Evolutionary conservation across 1,284 basidiomycete genomes (phyloP).

Genomic region (Papiliotrema laurentii): DNA sequence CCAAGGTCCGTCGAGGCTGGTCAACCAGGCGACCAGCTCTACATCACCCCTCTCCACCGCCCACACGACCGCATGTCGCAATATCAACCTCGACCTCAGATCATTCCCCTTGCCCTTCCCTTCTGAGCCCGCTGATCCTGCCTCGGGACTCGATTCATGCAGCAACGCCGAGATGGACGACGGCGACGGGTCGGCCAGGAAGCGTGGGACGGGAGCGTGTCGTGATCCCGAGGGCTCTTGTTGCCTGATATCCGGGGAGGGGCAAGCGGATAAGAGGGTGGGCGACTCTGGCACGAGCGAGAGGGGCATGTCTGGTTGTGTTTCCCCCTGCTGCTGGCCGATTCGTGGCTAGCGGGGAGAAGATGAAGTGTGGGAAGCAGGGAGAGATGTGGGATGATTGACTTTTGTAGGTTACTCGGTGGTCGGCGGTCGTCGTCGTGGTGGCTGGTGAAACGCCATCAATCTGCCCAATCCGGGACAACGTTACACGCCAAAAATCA

Average conservation of each 20-base stretch:
- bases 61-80: conserved; percentile 35
- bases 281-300: conserved; percentile 6
- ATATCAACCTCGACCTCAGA: conserved; percentile 18
- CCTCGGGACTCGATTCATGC: conserved; percentile 1
- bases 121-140: too few relatives aligned
- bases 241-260: neutral
- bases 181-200: conserved; percentile 10
- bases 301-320: neutral
- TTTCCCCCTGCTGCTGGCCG: too few relatives aligned
- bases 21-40: conserved; percentile 35
- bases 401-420: too few relatives aligned
- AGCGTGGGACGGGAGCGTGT: neutral
- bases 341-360: too few relatives aligned
- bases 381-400: too few relatives aligned
- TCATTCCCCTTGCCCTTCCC: conserved; percentile 11
- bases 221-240: neutral
- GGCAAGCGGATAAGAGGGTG: neutral
- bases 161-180: conserved; percentile 4
- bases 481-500: too few relatives aligned
- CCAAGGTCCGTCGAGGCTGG: conserved; percentile 25
- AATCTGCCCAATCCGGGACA: too few relatives aligned
- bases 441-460: too few relatives aligned
- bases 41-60: conserved; percentile 36
- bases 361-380: too few relatives aligned
- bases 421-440: too few relatives aligned